phyloP scores from a whole-genome alignment of 176 grass and related monocot species.

The Carex pumila region DNA sequence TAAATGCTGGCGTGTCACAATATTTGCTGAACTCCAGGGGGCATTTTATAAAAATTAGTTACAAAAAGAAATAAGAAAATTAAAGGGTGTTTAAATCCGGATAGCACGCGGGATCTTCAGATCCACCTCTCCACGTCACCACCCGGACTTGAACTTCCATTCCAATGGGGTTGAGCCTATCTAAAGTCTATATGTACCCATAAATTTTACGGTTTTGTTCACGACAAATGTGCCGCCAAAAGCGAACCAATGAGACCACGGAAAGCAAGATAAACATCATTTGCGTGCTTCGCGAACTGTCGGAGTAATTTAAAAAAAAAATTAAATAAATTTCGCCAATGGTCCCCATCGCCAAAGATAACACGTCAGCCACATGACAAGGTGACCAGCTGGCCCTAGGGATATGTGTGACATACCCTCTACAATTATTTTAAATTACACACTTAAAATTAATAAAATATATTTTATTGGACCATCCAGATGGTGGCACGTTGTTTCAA shows the following conservation, averaged over 20 bases:
- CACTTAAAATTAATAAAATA: background rate
- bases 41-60: background rate
- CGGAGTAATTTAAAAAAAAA: background rate
- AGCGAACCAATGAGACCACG: background rate
- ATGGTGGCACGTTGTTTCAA: background rate
- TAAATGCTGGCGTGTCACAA: background rate
- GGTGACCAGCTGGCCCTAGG: conserved; percentile 42
- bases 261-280: background rate
- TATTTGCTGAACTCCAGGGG: background rate
- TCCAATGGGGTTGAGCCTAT: conserved; percentile 26
- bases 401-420: background rate
- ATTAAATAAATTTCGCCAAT: background rate
- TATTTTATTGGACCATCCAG: background rate
- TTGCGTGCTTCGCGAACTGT: background rate
- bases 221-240: background rate
- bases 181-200: background rate
- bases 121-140: conserved; percentile 16
- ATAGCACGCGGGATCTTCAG: conserved; percentile 32
- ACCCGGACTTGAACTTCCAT: conserved; percentile 28
- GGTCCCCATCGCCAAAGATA: conserved; percentile 14
- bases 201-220: background rate
- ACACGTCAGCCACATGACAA: conserved; percentile 55
- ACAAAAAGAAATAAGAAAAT: background rate
- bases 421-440: background rate
- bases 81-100: conserved; percentile 1